These are phyloP conservation scores for Silene vulgaris DNA, from an alignment of 179 eudicot genomes.

Conservation along the genomic window DNA sequence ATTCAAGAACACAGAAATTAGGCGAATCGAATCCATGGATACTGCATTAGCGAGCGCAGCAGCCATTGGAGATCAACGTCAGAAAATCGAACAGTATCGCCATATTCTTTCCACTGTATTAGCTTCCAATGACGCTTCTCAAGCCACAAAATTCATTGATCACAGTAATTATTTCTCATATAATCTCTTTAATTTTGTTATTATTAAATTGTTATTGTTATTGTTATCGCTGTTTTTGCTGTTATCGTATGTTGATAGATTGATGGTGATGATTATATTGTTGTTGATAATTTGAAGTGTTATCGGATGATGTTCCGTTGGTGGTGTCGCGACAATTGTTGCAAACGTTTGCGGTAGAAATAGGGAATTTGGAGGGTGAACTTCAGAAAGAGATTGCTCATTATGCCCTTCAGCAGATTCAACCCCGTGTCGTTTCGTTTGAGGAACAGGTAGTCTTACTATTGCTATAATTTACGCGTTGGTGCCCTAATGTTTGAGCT, in stretches of 20 bases:
- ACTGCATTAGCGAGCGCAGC: constrained; percentile 70
- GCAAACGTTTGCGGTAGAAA: constrained; percentile 76
- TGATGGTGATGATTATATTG: not conserved
- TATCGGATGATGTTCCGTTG: constrained; percentile 90
- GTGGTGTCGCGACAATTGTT: constrained; percentile 90
- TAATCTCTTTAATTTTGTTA: not conserved
- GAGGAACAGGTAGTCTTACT: constrained; percentile 67
- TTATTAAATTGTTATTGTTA: not conserved
- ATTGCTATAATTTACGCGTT: not conserved
- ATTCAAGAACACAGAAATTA: not conserved
- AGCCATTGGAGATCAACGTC: constrained; percentile 78
- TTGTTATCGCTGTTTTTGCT: not conserved
- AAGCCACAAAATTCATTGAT: constrained; percentile 73
- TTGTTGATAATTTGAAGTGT: constrained; percentile 38
- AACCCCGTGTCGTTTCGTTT: constrained; percentile 93
- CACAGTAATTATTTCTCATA: constrained; percentile 43
- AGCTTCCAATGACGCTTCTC: constrained; percentile 57
- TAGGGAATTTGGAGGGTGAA: constrained; percentile 71
- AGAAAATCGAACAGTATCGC: constrained; percentile 91
- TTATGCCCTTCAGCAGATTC: constrained; percentile 84
- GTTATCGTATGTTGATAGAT: too few relatives aligned
- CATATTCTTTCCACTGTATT: constrained; percentile 69
- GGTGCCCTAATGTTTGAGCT: not conserved
- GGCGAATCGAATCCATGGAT: constrained; percentile 48
- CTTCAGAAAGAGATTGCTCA: constrained; percentile 89